These are phyloP conservation scores for Gomphus bonarii DNA, from an alignment of 1,284 basidiomycete genomes.

Conservation along the genomic window DNA sequence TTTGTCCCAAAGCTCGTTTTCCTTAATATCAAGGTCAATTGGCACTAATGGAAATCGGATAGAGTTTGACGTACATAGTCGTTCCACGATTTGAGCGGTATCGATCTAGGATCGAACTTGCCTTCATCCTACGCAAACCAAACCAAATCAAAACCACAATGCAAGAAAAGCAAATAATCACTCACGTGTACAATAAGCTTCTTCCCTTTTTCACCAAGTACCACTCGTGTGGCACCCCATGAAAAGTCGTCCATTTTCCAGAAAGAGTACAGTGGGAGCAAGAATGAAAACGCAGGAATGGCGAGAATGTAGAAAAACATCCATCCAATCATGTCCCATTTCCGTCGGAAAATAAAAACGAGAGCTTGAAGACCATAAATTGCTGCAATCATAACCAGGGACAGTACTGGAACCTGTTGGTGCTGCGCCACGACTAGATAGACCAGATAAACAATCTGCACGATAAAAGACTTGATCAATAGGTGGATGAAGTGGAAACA, in stretches of 20 bases:
- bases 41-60: background rate
- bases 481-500: constrained; percentile 2
- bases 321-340: constrained; percentile 97
- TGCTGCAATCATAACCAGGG: constrained; percentile 85
- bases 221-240: constrained; percentile 92
- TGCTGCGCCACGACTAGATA: constrained; percentile 61
- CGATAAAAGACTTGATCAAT: background rate
- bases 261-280: constrained; percentile 94
- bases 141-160: background rate
- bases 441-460: constrained; percentile 78
- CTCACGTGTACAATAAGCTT: constrained; percentile 88
- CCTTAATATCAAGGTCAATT: constrained; percentile 28
- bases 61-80: constrained; percentile 58
- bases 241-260: constrained; percentile 99
- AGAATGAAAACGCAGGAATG: constrained; percentile 86
- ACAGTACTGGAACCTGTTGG: constrained; percentile 62
- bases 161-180: constrained; percentile 13
- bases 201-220: constrained; percentile 91
- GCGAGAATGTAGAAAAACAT: constrained; percentile 95
- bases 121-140: constrained; percentile 72
- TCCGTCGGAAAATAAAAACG: constrained; percentile 77
- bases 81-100: constrained; percentile 94
- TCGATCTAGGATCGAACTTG: constrained; percentile 86
- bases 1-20: constrained; percentile 96
- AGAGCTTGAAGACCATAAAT: constrained; percentile 89